These are phyloP conservation scores for Trichoderma reesei DNA, from an alignment of 495 filamentous ascomycete species.

Conservation along the genomic window DNA sequence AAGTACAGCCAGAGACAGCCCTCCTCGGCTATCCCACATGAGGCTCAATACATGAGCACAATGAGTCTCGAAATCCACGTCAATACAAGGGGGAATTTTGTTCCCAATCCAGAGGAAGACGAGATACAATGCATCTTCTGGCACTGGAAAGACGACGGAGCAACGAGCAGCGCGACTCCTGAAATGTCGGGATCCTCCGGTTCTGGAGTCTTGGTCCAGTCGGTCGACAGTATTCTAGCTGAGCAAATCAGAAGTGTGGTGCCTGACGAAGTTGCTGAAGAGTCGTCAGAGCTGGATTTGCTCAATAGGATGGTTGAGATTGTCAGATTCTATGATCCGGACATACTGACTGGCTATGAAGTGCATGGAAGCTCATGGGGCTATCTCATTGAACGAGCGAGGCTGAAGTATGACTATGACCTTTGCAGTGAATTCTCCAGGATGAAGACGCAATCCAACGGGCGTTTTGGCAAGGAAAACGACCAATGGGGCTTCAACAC, in stretches of 20 bases:
- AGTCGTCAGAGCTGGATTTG: constrained; percentile 72
- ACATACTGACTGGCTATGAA: constrained; percentile 92
- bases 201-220: constrained; percentile 56
- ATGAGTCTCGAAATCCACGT: constrained; percentile 96
- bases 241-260: constrained; percentile 36
- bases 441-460: constrained; percentile 71
- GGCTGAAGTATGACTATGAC: constrained; percentile 77
- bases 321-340: constrained; percentile 75
- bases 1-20: constrained; percentile 75
- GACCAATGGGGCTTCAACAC: constrained; percentile 91
- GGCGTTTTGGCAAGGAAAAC: constrained; percentile 72
- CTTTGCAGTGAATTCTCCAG: constrained; percentile 84
- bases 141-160: constrained; percentile 70
- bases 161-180: constrained; percentile 14
- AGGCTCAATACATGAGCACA: constrained; percentile 89
- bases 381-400: constrained; percentile 84
- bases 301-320: constrained; percentile 76
- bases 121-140: constrained; percentile 87
- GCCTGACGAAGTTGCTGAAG: constrained; percentile 55
- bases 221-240: constrained; percentile 44
- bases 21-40: constrained; percentile 69
- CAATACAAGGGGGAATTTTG: constrained; percentile 70
- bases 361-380: constrained; percentile 92
- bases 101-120: constrained; percentile 83
- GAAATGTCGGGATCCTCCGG: constrained; percentile 29